Conservation (phyloP, 768 basidiomycete genomes). For the Pseudohyphozyma bogoriensis region DNA sequence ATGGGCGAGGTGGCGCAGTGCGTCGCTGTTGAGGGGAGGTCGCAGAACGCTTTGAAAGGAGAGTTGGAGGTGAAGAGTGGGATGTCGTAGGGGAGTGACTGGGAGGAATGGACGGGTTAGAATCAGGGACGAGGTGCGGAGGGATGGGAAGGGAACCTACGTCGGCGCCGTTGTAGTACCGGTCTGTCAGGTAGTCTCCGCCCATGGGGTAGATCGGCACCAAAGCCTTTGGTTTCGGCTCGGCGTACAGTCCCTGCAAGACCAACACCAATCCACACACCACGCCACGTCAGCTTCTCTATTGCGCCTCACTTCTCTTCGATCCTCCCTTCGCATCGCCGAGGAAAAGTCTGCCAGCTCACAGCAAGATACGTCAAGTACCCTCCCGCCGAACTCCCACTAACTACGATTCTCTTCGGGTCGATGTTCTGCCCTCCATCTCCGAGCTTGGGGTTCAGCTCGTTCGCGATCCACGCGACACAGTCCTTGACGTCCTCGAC, state of each 20-base stretch:
- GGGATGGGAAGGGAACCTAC: not conserved
- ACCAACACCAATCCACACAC: not conserved
- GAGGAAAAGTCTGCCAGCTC: not conserved
- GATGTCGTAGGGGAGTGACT: not conserved
- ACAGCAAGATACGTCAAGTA: constrained; percentile 40
- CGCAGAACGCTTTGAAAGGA: not conserved
- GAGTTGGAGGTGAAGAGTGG: not conserved
- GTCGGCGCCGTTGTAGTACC: not conserved
- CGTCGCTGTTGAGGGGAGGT: not conserved
- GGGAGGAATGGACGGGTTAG: not conserved
- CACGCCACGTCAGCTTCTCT: not conserved
- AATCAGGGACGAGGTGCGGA: not conserved
- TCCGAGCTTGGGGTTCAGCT: constrained; percentile 31
- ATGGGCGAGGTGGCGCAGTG: not conserved
- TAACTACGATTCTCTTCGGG: constrained; percentile 44
- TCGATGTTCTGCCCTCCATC: constrained; percentile 39
- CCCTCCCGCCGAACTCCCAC: constrained; percentile 55
- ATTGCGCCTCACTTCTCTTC: too few species aligned
- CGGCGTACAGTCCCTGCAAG: not conserved
- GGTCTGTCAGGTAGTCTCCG: not conserved
- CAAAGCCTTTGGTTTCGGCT: not conserved
- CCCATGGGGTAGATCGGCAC: not conserved
- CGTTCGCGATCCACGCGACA: constrained; percentile 44
- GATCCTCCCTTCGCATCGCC: too few species aligned
- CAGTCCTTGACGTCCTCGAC: constrained; percentile 52